Conservation (phyloP, 2,329 filamentous ascomycete genomes). For the Juglanconis oblonga region DNA sequence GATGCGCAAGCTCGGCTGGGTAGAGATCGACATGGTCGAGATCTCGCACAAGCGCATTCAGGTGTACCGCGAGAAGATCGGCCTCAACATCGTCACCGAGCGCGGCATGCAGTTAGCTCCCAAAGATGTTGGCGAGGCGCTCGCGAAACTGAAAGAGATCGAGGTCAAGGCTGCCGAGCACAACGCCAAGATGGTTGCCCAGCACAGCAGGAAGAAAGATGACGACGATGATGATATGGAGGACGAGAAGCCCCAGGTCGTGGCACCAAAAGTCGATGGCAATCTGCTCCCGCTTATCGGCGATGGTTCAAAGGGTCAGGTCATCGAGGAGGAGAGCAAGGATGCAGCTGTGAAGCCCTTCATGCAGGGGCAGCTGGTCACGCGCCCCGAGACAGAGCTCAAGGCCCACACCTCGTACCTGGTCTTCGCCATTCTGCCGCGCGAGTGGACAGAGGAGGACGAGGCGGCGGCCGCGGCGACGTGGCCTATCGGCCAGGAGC, state of each 20-base stretch:
- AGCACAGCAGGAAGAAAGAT: conserved; percentile 27
- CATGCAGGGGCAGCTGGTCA: conserved; percentile 73
- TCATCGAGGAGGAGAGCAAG: conserved; percentile 11
- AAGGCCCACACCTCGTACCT: conserved; percentile 98
- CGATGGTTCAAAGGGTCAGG: not conserved
- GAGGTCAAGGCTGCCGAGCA: conserved; percentile 67
- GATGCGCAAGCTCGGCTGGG: conserved; percentile 80
- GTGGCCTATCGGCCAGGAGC: conserved; percentile 60
- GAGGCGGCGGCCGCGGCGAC: conserved; percentile 65
- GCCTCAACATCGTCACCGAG: conserved; percentile 62
- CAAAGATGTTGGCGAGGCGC: conserved; percentile 74
- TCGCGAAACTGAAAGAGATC: conserved; percentile 69
- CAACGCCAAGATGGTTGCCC: conserved; percentile 30
- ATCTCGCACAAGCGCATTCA: conserved; percentile 77
- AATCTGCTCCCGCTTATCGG: no score
- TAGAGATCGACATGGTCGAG: conserved; percentile 91
- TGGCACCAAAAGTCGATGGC: conserved; percentile 24
- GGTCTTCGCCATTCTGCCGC: conserved; percentile 86
- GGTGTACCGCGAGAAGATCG: conserved; percentile 76
- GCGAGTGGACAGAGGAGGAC: conserved; percentile 79
- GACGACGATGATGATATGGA: conserved; percentile 24
- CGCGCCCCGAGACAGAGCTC: conserved; percentile 80
- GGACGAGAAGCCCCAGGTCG: conserved; percentile 3
- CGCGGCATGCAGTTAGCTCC: conserved; percentile 69
- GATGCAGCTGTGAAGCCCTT: conserved; percentile 49